phyloP scores from a whole-genome alignment of 2,329 filamentous ascomycete genomes.

The Sordariomycetes sp. region DNA sequence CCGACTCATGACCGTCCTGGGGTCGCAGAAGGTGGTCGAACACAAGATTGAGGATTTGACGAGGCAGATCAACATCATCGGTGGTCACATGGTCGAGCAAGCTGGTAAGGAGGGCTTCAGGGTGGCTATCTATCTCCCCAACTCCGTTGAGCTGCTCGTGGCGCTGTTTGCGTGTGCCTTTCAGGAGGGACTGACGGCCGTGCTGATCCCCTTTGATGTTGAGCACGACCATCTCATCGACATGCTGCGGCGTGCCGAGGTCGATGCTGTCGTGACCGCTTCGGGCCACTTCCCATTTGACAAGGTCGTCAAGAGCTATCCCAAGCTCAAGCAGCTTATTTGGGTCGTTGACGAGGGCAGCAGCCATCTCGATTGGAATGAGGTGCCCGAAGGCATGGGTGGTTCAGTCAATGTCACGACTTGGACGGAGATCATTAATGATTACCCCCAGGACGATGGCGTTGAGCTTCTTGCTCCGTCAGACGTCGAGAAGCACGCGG shows the following conservation, averaged over 20 bases:
- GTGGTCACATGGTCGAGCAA: constrained; percentile 63
- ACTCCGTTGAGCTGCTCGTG: constrained; percentile 80
- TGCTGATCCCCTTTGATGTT: constrained; percentile 78
- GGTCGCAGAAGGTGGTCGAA: constrained; percentile 64
- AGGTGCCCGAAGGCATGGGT: constrained; percentile 69
- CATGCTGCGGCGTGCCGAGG: constrained; percentile 63
- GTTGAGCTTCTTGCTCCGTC: constrained; percentile 56
- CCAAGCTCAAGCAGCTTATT: constrained; percentile 66
- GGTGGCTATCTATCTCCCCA: constrained; percentile 85
- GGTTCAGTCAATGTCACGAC: constrained; percentile 73
- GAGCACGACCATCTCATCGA: constrained; percentile 58
- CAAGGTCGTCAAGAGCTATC: constrained; percentile 57
- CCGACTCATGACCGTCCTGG: constrained; percentile 70
- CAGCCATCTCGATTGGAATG: constrained; percentile 91
- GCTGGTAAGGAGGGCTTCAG: constrained; percentile 63
- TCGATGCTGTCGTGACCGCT: constrained; percentile 74
- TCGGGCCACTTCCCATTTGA: constrained; percentile 83
- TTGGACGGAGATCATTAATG: constrained; percentile 82
- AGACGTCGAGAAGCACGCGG: constrained; percentile 35
- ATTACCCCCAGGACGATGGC: constrained; percentile 49
- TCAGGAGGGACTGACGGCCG: constrained; percentile 68
- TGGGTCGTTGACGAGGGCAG: constrained; percentile 92
- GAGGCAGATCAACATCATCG: constrained; percentile 80
- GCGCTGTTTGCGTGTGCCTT: constrained; percentile 84
- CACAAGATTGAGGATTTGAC: constrained; percentile 66